phyloP scores from a whole-genome alignment of 495 filamentous ascomycete genomes.

The Lepidopterella palustris region DNA sequence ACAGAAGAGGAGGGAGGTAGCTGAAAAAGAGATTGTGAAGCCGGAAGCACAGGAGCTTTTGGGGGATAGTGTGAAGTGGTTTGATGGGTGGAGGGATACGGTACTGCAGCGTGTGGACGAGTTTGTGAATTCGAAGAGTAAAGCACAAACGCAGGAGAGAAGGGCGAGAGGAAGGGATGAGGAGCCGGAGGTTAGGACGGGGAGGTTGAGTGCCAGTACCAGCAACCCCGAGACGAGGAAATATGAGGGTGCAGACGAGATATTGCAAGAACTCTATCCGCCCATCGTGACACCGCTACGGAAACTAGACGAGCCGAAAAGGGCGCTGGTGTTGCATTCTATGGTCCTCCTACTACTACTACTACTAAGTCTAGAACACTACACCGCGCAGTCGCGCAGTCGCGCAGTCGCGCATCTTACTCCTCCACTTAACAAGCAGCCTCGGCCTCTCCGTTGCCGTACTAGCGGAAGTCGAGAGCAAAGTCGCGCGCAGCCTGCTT shows the following conservation, averaged over 20 bases:
- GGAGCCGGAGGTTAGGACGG: constrained; percentile 12
- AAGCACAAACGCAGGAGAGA: constrained; percentile 30
- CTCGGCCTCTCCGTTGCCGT: constrained; percentile 29
- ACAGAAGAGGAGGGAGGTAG: constrained; percentile 16
- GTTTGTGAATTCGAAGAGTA: constrained; percentile 54
- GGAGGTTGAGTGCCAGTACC: constrained; percentile 18
- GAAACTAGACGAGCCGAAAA: constrained; percentile 27
- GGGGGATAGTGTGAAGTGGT: constrained; percentile 46
- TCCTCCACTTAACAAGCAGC: constrained; percentile 33
- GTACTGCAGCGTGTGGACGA: constrained; percentile 59
- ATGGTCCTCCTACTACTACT: constrained; percentile 35
- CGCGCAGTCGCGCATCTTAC: constrained; percentile 38
- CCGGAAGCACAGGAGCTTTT: constrained; percentile 34
- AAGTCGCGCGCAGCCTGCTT: constrained; percentile 63
- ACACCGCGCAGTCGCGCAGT: constrained; percentile 37
- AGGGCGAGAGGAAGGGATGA: constrained; percentile 13
- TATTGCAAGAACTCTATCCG: constrained; percentile 32
- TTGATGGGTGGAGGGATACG: constrained; percentile 58
- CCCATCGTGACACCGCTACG: constrained; percentile 28
- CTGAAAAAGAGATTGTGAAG: constrained; percentile 32
- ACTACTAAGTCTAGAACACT: constrained; percentile 37
- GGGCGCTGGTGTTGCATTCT: constrained; percentile 35
- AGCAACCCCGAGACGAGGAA: constrained; percentile 22
- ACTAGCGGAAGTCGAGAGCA: constrained; percentile 35
- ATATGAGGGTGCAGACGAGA: constrained; percentile 23